Evolutionary conservation across 2,329 filamentous ascomycete species (phyloP).

Genomic region (Fusarium oligoseptatum): DNA sequence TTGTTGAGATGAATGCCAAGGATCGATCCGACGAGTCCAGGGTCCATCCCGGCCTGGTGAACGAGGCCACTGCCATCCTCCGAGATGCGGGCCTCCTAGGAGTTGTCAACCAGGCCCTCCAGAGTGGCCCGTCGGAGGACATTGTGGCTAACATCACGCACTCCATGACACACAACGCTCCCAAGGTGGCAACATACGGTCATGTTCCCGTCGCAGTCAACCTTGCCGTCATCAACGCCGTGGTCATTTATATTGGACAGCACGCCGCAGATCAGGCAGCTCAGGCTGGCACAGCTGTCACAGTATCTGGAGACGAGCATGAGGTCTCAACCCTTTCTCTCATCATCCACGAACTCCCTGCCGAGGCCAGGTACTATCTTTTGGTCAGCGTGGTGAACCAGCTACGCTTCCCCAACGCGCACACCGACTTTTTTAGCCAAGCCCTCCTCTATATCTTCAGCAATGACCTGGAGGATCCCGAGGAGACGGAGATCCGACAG

Average conservation of each 20-base stretch:
- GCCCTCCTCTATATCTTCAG: conserved; percentile 88
- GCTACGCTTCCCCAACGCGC: conserved; percentile 87
- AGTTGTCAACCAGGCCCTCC: conserved; percentile 70
- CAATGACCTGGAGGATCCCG: conserved; percentile 77
- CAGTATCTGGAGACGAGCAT: conserved; percentile 56
- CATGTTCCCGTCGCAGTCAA: conserved; percentile 78
- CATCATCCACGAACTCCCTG: conserved; percentile 79
- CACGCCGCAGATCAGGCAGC: conserved; percentile 73
- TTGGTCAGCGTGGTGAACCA: conserved; percentile 90
- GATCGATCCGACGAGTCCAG: conserved; percentile 81
- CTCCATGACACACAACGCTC: conserved; percentile 72
- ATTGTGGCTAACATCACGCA: conserved; percentile 82
- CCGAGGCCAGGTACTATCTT: conserved; percentile 87
- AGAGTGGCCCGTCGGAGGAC: conserved; percentile 76
- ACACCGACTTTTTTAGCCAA: conserved; percentile 94
- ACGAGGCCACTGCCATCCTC: conserved; percentile 71
- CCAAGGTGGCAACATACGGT: conserved; percentile 73
- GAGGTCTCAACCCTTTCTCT: conserved; percentile 82
- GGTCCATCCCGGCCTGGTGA: conserved; percentile 73
- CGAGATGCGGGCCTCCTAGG: conserved; percentile 68
- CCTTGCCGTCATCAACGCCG: conserved; percentile 78
- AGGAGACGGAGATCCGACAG: conserved; percentile 86
- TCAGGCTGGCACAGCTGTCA: conserved; percentile 70
- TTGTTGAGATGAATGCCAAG: conserved; percentile 78
- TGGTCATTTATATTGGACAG: conserved; percentile 86